phyloP scores from a whole-genome alignment of 2,329 filamentous ascomycete genomes.

The Nemania sp. region DNA sequence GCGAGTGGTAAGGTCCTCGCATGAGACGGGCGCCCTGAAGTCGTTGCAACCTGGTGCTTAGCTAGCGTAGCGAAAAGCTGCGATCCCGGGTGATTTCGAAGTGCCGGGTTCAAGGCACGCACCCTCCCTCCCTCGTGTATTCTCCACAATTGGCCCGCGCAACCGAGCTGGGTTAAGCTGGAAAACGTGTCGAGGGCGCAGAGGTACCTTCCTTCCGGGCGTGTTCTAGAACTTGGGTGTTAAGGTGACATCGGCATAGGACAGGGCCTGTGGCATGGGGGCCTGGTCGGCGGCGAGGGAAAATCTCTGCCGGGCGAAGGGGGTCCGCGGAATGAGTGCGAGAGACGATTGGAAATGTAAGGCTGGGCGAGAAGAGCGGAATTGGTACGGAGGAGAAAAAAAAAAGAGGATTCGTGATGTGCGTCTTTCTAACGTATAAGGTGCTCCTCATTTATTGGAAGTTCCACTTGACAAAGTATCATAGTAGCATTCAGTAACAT shows the following conservation, averaged over 20 bases:
- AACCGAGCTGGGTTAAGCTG: background rate
- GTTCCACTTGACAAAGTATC: too few relatives aligned
- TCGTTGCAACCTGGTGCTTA: background rate
- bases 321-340: background rate
- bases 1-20: background rate
- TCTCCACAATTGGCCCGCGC: background rate
- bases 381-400: too few relatives aligned
- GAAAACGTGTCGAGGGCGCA: background rate
- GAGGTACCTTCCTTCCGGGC: background rate
- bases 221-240: background rate
- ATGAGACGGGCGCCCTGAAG: background rate
- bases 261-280: background rate
- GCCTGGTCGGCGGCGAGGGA: background rate
- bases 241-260: background rate
- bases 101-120: background rate
- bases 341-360: background rate
- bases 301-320: background rate
- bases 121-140: background rate
- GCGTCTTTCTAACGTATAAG: too few relatives aligned
- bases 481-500: too few relatives aligned
- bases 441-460: too few relatives aligned
- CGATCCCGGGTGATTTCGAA: background rate
- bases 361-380: too few relatives aligned
- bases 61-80: background rate
- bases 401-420: too few relatives aligned